Conservation (phyloP, 1,284 basidiomycete species). For the Sphagnurus paluster region DNA sequence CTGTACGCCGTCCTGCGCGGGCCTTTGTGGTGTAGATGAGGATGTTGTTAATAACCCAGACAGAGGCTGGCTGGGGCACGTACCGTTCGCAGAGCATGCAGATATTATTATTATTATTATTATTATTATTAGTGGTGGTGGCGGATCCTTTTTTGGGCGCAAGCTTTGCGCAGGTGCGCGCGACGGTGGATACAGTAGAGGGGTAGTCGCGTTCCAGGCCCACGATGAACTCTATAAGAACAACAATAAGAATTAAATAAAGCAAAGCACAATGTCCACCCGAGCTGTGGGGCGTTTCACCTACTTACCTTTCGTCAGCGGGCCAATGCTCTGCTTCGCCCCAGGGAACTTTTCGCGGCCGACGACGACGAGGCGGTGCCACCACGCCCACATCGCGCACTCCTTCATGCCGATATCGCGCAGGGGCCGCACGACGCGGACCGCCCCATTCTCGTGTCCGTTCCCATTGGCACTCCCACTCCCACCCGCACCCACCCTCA, state of each 20-base stretch:
- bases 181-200: constrained; percentile 87
- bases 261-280: too few relatives aligned
- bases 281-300: too few relatives aligned
- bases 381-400: constrained; percentile 76
- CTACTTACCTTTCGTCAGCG: constrained; percentile 73
- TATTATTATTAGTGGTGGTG: too few relatives aligned
- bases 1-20: constrained; percentile 66
- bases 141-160: constrained; percentile 62
- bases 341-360: constrained; percentile 51
- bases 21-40: constrained; percentile 50
- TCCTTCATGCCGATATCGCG: constrained; percentile 82
- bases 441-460: constrained; percentile 20
- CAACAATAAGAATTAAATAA: neutral
- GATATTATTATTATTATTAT: too few relatives aligned
- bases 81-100: constrained; percentile 80
- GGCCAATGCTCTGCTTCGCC: constrained; percentile 62
- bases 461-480: too few relatives aligned
- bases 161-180: constrained; percentile 81
- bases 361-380: constrained; percentile 55
- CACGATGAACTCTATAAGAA: constrained; percentile 71
- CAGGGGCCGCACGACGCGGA: constrained; percentile 72
- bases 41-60: constrained; percentile 6
- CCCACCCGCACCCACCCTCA: neutral
- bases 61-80: constrained; percentile 23
- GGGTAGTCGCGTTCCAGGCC: constrained; percentile 83